Evolutionary conservation across 192 early-diverging fungal genomes (phyloP), one percentile per base, ranked within the genome.

Genomic region (Coemansia sp.): DNA sequence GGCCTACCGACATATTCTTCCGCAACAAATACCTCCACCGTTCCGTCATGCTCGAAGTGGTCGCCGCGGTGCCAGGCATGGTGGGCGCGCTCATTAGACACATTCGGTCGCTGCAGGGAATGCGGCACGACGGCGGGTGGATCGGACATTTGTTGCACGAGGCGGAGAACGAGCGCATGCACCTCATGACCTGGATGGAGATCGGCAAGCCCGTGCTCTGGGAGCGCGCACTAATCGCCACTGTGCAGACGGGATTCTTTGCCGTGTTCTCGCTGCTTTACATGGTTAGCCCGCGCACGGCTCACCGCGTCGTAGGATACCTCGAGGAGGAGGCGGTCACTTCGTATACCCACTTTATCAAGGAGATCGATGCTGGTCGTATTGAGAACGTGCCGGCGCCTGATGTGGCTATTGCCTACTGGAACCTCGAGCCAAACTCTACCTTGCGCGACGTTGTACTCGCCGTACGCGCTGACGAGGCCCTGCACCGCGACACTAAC

Each of bases 271-370:
- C 95, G 72, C 48, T 84, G n/a, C 81, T 91, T n/a, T 98, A 98
- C 75, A 70, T 95, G 67, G 19, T 92, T 45, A 90, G 87, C 11
- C 94, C 94, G 19, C 84, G 81, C 31, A 91, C 88, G 4, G 92
- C 91, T 16, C 96, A 98, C 81, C 88, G 94, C 48, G 89, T 98
- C 27, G 88, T 89, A 13, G 96, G 96, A 0, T 98, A 98, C 64
- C 85, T 98, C 34, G 96, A 98, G 78, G 96, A 98, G 83, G 89
- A 92, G 69, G 96, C 96, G 0, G 91, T 96, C 11, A 85, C 93
- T 27, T 93, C 93, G 3, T 98, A 98, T 79, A 94, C 92, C 8
- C 88, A 91, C 69, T 91, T 93, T 77, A 72, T 98, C 42, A 85
- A 88, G 29, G 91, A 93, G 69, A 96, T 98, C 46, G 94, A 96